phyloP scores from a whole-genome alignment of 495 filamentous ascomycete species.

The Lindgomyces ingoldianus region DNA sequence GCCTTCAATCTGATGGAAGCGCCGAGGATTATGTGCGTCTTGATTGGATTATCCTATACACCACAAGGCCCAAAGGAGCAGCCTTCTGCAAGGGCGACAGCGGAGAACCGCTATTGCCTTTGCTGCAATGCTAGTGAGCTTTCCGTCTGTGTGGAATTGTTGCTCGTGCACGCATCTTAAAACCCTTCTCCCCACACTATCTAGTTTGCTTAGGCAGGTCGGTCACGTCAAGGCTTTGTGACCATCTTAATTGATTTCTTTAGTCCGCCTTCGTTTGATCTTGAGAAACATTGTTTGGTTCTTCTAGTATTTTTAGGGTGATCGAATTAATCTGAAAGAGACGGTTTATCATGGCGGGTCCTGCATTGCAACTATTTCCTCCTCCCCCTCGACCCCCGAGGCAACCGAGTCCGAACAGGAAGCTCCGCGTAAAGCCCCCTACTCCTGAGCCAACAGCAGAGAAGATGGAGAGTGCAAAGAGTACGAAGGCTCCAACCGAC shows the following conservation, averaged over 20 bases:
- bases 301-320: constrained; percentile 20
- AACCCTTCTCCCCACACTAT: constrained; percentile 34
- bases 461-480: constrained; percentile 37
- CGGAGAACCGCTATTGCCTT: constrained; percentile 41
- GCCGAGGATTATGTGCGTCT: constrained; percentile 31
- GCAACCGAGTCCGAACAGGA: constrained; percentile 32
- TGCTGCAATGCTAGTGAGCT: constrained; percentile 1
- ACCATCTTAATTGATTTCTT: constrained; percentile 8
- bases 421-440: constrained; percentile 36
- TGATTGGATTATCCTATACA: constrained; percentile 30
- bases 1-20: constrained; percentile 27
- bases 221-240: constrained; percentile 12
- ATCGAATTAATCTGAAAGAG: constrained; percentile 4
- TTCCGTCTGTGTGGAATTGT: constrained; percentile 9
- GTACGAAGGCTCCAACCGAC: constrained; percentile 33
- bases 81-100: constrained; percentile 28
- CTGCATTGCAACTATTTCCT: constrained; percentile 58
- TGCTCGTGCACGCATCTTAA: constrained; percentile 27
- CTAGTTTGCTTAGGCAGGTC: constrained; percentile 10
- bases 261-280: neutral
- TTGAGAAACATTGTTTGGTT: neutral
- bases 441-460: constrained; percentile 47
- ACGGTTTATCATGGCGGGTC: constrained; percentile 40
- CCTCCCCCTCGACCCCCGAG: constrained; percentile 46
- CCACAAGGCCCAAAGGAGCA: constrained; percentile 25